Base-by-base conservation (phyloP, 1,284 basidiomycete genomes). In the Cutaneotrichosporon cutaneum region DNA sequence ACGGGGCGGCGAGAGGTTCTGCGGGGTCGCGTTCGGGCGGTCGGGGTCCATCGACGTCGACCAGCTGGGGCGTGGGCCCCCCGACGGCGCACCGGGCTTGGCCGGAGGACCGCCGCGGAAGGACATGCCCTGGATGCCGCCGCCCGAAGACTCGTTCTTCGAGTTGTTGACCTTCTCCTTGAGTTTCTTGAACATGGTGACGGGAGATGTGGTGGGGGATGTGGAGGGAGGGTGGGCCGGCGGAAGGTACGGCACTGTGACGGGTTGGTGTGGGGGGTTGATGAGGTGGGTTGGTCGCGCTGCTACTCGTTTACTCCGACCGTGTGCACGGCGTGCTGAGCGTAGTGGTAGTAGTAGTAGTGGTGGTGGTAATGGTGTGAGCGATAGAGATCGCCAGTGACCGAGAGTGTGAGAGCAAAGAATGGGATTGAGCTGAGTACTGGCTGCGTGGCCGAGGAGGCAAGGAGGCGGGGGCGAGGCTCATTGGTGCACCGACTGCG, bases 1-100 rank as follows among this genome's bases (percentile, higher is more conserved):
- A 6, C 62, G 62, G 5, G 51, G 14, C n/a, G 61, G 61, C 33
- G 32, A 36, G 16, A 56, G 48, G 36, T 35, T 53, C 33, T 39
- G 36, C 21, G 55, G 18, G 4, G 51, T 53, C 11, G 53, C 48
- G 10, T 33, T 42, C 21, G 58, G 56, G 18, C 53, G 22, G 54
- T 66, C 65, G 9, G 65, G 61, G 14, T 52, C 42, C 35, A 66
- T 39, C 18, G 54, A 51, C 3, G 61, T 63, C 54, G 56, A 56
- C 65, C 65, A 66, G 21, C 59, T 44, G n/a, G 59, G 61, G 16
- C 61, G 61, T 1, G 56, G 26, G 3, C 54, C 44, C 2, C 47
- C 16, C 33, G 52, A 24, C 26, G 18, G 18, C 1, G 57, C 50
- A 5, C 54, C 58, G 16, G 62, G 35, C 18, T 54, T 54, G 52